phyloP scores from a whole-genome alignment of 2,329 filamentous ascomycete genomes.

The Clonostachys chloroleuca region DNA sequence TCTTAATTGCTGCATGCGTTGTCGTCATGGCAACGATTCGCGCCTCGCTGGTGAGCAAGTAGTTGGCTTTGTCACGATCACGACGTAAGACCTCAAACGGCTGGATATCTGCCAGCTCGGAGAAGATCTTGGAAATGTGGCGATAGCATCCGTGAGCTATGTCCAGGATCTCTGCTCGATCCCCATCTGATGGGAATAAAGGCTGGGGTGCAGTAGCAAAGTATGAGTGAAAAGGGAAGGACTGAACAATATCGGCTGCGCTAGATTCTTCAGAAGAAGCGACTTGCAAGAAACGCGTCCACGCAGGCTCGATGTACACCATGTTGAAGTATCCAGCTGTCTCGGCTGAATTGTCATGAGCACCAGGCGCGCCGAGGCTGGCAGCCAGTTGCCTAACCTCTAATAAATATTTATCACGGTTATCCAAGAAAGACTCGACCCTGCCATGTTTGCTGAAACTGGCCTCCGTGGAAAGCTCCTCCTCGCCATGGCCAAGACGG shows the following conservation, averaged over 20 bases:
- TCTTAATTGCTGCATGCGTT: constrained; percentile 92
- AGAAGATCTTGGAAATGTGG: constrained; percentile 87
- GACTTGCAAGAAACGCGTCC: constrained; percentile 72
- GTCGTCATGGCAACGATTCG: constrained; percentile 98
- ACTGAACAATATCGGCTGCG: constrained; percentile 57
- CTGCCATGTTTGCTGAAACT: constrained; percentile 93
- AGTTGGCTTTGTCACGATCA: constrained; percentile 91
- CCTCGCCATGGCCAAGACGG: constrained; percentile 89
- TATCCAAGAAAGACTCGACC: constrained; percentile 92
- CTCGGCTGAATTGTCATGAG: constrained; percentile 94
- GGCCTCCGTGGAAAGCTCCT: constrained; percentile 80
- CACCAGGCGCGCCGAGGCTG: constrained; percentile 82
- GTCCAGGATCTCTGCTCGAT: constrained; percentile 67
- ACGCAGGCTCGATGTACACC: constrained; percentile 84
- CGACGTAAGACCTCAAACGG: constrained; percentile 92
- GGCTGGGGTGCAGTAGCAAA: constrained; percentile 86
- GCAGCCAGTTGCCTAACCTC: constrained; percentile 84
- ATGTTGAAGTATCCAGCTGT: constrained; percentile 95
- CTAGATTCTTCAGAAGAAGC: constrained; percentile 51
- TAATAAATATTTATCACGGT: constrained; percentile 69
- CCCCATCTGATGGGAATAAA: constrained; percentile 65
- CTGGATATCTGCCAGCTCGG: constrained; percentile 85
- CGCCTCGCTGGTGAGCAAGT: constrained; percentile 92
- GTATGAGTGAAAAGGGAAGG: constrained; percentile 85
- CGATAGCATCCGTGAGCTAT: constrained; percentile 80